Percentiles rank a stretch among this genome's conserved stretches.
Evolutionary conservation across 805 yeast species (phyloP).

Genomic region (Barnettozyma wickerhamii): DNA sequence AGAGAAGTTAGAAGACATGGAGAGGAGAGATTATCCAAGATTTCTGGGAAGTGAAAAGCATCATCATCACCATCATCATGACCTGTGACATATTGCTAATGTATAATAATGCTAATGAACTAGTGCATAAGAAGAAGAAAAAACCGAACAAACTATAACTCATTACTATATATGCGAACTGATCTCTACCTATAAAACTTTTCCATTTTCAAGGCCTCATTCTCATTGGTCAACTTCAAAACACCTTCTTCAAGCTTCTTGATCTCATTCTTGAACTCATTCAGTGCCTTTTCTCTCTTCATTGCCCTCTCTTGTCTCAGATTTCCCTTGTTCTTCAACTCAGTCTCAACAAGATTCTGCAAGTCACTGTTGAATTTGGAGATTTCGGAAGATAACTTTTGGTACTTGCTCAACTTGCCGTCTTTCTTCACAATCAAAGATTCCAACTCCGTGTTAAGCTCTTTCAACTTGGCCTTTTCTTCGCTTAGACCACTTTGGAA

Average conservation of each 20-base stretch:
- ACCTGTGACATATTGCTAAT: neutral
- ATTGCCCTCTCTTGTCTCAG: conserved; percentile 19
- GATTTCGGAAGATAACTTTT: conserved; percentile 24
- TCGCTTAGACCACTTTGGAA: conserved; percentile 24
- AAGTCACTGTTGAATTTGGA: conserved; percentile 14
- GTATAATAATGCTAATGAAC: neutral
- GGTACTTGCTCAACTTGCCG: conserved; percentile 27
- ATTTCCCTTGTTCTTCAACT: conserved; percentile 12
- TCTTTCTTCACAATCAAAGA: conserved; percentile 31
- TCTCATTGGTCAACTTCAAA: conserved; percentile 15
- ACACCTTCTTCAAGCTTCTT: conserved; percentile 18
- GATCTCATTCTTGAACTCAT: conserved; percentile 25
- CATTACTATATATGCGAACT: neutral
- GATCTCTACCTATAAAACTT: neutral
- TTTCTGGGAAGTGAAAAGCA: conserved; percentile 18
- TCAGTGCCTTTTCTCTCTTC: conserved; percentile 19
- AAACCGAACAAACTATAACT: neutral
- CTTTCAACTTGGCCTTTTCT: conserved; percentile 20
- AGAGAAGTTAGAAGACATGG: conserved; percentile 77
- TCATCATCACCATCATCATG: neutral
- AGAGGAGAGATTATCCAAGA: conserved; percentile 45
- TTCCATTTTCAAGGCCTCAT: conserved; percentile 13
- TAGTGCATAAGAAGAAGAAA: neutral
- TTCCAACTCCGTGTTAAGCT: conserved; percentile 27
- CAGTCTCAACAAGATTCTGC: conserved; percentile 12